Base-by-base conservation (phyloP, 306 rosid genomes). In the Pyrus bretschneideri region DNA sequence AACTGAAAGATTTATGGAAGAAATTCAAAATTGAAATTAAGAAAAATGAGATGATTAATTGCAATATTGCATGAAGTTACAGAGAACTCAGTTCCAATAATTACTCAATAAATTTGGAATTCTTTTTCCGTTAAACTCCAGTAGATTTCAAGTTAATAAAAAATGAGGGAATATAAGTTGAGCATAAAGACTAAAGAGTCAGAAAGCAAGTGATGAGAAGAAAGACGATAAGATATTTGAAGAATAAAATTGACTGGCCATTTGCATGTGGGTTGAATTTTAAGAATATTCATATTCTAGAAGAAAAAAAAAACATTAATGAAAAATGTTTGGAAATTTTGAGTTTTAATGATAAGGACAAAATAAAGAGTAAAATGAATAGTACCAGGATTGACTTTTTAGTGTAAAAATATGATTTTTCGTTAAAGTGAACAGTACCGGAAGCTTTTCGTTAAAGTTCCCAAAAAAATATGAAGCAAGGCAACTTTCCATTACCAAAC, bases 171-270 rank as follows among this genome's bases (percentile, higher is more conserved):
- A 81, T 78, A 78, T 78, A 78, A 68, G 40, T 44, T 70, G 51
- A 67, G 76, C 73, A 27, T 51, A 15, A 51, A 40, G 44, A 40
- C 44, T 73, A 25, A 18, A 75, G 73, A 66, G 77, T 77, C 75
- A 54, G 74, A 84, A 67, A 82, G 91, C 70, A 85, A 42, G 45
- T 42, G 72, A 49, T 17, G 3, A 42, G 67, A 73, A 78, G 79
- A 76, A 73, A 78, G 79, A 76, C 76, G 79, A 72, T 68, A 77
- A 52, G 44, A 52, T 67, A 70, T 79, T 42, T 62, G 74, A 82
- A 77, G 89, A 88, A 88, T 90, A 87, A 83, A 88, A 89, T 78
- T 71, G 42, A 65, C 69, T 72, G 83, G 52, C 81, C 83, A 85
- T 81, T 80, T 80, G 86, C 80, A 29, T 70, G 82, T 64, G 58